Base-by-base conservation (phyloP, 176 grass and related monocot species). In the Pontederia paniculata region DNA sequence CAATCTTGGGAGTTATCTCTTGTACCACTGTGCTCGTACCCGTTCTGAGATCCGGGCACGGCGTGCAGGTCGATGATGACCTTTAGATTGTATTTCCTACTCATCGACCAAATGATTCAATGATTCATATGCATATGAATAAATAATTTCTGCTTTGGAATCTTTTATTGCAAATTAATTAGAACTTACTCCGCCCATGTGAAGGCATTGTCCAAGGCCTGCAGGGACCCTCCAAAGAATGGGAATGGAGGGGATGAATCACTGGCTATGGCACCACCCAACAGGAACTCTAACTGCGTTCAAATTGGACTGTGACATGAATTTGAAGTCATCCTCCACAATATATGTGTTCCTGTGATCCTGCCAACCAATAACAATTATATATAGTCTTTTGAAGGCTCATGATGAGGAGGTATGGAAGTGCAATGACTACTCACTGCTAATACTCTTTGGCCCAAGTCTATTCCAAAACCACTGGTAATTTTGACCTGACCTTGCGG, bases 191-290 rank as follows among this genome's bases (percentile, higher is more conserved):
- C 82, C 42, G 88, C 82, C 88, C 88, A 93, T 44, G 15, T 68
- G 82, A 93, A 93, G 13, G 88, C 88, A 21, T 77, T 80, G 65
- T 93, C 82, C 58, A 93, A 19, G 10, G 64, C 55, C 52, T 66
- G 15, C 9, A 86, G 88, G 4, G 79, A 93, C 0, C 88, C 88
- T 1, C 78, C 82, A 0, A 86, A 72, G 0, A 79, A 91, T 0
- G 87, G 87, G 19, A 44, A 23, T 0, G 78, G 82, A 31, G 87
- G 78, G n/a, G 57, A 78, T 16, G 71, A 68, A 11, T 73, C 78
- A 2, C 81, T 76, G 0, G 81, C 78, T 18, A 90, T 90, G n/a
- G 78, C 81, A 90, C 81, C 74, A 90, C 17, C 87, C 78, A 0
- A 85, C 87, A 2, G 87, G 87, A 14, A 90, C 73, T 45, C 87